A percentile compares a stretch with the other conserved stretches of the same genome.
Conservation (phyloP, 192 early-diverging fungal species). For the Tieghemiomyces parasiticus region DNA sequence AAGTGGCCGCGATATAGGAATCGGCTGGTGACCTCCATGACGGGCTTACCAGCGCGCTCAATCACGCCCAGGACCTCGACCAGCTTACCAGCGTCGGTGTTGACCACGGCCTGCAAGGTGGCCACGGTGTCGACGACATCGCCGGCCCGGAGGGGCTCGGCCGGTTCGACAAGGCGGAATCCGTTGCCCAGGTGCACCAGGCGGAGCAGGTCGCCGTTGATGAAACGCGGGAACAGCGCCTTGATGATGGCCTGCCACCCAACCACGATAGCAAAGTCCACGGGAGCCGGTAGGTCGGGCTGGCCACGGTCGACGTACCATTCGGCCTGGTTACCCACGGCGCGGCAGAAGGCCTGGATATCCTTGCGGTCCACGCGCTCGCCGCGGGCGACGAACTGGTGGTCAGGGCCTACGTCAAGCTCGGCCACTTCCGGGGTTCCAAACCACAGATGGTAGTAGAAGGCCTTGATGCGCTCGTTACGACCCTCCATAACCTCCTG, state of each 20-base stretch:
- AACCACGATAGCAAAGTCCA: slow-evolving; percentile 92
- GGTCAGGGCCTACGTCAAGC: slow-evolving; percentile 38
- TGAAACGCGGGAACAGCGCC: slow-evolving; percentile 82
- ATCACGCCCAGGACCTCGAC: slow-evolving; percentile 77
- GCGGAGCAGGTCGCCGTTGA: slow-evolving; percentile 83
- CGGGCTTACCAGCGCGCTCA: slow-evolving; percentile 49
- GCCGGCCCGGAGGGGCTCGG: slow-evolving; percentile 55
- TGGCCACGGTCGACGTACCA: slow-evolving; percentile 48
- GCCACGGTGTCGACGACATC: slow-evolving; percentile 76
- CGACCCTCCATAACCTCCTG: slow-evolving; percentile 36
- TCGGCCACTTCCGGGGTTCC: slow-evolving; percentile 32
- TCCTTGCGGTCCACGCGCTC: slow-evolving; percentile 39
- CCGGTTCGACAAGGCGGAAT: slow-evolving; percentile 68
- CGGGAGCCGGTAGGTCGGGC: slow-evolving; percentile 55
- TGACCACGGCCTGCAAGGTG: slow-evolving; percentile 70
- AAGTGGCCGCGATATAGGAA: slow-evolving; percentile 91
- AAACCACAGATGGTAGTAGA: slow-evolving; percentile 78
- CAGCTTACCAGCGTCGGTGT: slow-evolving; percentile 81
- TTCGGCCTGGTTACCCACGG: slow-evolving; percentile 56
- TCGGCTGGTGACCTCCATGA: slow-evolving; percentile 74
- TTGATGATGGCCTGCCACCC: slow-evolving; percentile 85
- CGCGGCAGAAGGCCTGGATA: slow-evolving; percentile 59
- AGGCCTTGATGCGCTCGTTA: slow-evolving; percentile 69
- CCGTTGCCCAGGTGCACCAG: slow-evolving; percentile 91
- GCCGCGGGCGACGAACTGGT: slow-evolving; percentile 47